Base-by-base conservation (phyloP, 208 protist species). In the Entamoeba invadens region DNA sequence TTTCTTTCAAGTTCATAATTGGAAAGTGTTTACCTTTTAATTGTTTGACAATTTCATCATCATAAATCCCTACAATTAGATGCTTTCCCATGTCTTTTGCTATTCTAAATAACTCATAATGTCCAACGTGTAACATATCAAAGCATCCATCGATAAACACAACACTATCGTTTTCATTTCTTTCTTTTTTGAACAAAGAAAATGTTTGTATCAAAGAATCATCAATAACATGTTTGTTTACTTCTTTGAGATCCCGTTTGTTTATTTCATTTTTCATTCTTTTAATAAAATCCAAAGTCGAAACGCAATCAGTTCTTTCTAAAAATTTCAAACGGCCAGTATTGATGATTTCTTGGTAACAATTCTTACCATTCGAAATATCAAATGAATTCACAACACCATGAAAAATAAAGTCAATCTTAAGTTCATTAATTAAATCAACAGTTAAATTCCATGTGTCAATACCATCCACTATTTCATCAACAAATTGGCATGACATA, bases 1-100 rank as follows among this genome's bases (percentile, higher is more conserved):
- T 97, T 96, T 99, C 98, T 51, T 99, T 98, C 21, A 99, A 95
- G 95, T 98, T 99, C 98, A 99, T 98, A 94, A 99, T 99, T 44
- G 98, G 98, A 95, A 97, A 98, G 95, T 98, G 97, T 46, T 95
- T 95, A 31, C 98, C 97, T 94, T 98, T 98, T 77, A 96, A 94
- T 94, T 96, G 95, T 47, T 98, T 97, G 91, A 98, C 95, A 35
- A 97, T 96, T 45, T 96, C 93, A 95, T 99, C 98, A 46, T 98
- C 97, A 95, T 98, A 97, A 35, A 99, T 72, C 93, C 98, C 98
- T 45, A 98, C 98, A 95, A 99, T 97, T 16, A 99, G 92, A 96
- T 98, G 99, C 93, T 97, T 96, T 72, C 98, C 98, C 1, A 97
- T 45, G 77, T 96, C 96, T 45, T 97, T 97, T 12, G 98, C 98